Percentiles rank a stretch among this genome's conserved stretches.
phyloP scores from a whole-genome alignment of 2,329 filamentous ascomycete genomes.

The Phaeosphaeriaceae sp. region DNA sequence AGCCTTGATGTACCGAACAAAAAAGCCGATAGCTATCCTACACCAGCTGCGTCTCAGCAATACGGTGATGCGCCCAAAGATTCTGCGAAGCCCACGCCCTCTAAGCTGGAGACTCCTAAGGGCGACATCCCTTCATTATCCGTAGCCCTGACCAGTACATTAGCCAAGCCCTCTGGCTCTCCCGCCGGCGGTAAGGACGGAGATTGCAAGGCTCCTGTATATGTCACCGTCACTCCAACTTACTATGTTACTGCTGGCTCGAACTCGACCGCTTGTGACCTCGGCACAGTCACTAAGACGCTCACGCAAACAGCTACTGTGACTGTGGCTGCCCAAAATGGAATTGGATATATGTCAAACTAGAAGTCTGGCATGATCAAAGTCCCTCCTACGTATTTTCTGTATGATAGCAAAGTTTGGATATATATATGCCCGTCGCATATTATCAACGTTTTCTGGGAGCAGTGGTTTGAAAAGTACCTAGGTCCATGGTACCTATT shows the following conservation, averaged over 20 bases:
- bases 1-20: too few species aligned
- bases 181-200: conserved; percentile 10
- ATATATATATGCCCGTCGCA: too few species aligned
- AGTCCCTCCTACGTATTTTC: too few species aligned
- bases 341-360: conserved; percentile 6
- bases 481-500: neutral
- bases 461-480: too few species aligned
- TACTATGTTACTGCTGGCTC: conserved; percentile 30
- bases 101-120: conserved; percentile 2
- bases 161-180: conserved; percentile 12
- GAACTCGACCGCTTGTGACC: conserved; percentile 15
- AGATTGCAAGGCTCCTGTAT: conserved; percentile 28
- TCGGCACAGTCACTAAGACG: conserved; percentile 23
- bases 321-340: conserved; percentile 17
- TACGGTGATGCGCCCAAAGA: too few species aligned
- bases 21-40: conserved; percentile 3
- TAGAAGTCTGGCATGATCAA: conserved; percentile 3
- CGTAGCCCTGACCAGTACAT: conserved; percentile 10
- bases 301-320: conserved; percentile 35
- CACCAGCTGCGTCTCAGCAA: too few species aligned
- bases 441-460: too few species aligned
- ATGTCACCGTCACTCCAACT: conserved; percentile 37
- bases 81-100: too few species aligned
- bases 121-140: conserved; percentile 8
- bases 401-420: too few species aligned